These are phyloP conservation scores for Theobroma grandiflorum DNA, from an alignment of 441 rosid genomes.

Conservation along the genomic window DNA sequence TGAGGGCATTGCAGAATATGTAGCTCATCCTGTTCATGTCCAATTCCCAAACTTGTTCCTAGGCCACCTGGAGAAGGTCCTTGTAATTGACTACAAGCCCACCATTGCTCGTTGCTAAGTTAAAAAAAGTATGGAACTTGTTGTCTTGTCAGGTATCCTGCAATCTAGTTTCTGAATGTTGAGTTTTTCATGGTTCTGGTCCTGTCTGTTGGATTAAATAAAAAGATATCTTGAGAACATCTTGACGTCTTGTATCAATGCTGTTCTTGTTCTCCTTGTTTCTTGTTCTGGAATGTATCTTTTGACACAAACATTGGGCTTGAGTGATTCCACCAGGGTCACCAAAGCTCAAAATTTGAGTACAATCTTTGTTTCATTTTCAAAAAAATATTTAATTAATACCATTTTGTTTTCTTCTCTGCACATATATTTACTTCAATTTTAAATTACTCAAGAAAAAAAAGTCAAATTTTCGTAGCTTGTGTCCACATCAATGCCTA, in stretches of 20 bases:
- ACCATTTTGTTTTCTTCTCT: too few species aligned
- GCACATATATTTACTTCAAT: too few species aligned
- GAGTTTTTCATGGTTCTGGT: not conserved
- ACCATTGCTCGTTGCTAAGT: constrained; percentile 43
- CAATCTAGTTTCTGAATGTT: not conserved
- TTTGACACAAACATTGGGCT: too few species aligned
- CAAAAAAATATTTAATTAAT: too few species aligned
- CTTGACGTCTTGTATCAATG: not conserved
- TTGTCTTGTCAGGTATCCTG: not conserved
- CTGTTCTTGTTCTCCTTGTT: not conserved
- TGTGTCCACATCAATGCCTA: too few species aligned
- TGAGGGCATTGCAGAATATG: constrained; percentile 63
- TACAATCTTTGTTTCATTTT: too few species aligned
- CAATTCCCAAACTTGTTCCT: constrained; percentile 56
- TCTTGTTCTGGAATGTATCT: too few species aligned
- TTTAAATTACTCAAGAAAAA: too few species aligned
- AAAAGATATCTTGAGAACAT: not conserved
- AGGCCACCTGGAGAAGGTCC: constrained; percentile 55
- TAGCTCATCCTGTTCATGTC: constrained; percentile 71
- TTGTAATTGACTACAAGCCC: constrained; percentile 70
- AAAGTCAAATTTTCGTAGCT: too few species aligned
- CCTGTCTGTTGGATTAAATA: not conserved
- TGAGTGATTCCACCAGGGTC: too few species aligned
- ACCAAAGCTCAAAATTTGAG: too few species aligned
- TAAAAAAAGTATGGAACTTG: not conserved